These are phyloP conservation scores for Litsea cubeba DNA, from an alignment of 164 flowering plant species.

Conservation along the genomic window DNA sequence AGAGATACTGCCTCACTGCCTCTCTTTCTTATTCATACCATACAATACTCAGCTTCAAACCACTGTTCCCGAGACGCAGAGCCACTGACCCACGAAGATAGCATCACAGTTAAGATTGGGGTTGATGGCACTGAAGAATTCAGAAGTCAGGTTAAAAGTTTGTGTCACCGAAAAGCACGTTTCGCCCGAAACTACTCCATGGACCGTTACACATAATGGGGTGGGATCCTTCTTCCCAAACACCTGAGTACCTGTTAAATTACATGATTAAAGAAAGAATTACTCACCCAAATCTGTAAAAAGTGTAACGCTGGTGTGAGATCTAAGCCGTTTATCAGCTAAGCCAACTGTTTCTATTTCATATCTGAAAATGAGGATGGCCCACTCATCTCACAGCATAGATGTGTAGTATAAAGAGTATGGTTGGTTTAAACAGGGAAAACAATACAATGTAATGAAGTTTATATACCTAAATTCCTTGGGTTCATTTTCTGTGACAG, in stretches of 20 bases:
- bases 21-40: neutral
- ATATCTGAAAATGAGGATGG: neutral
- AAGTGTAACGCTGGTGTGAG: no score
- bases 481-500: no score
- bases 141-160: slow-evolving; percentile 16
- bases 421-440: no score
- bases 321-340: no score
- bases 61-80: slow-evolving; percentile 10
- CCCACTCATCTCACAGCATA: neutral
- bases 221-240: neutral
- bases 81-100: slow-evolving; percentile 25
- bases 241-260: neutral
- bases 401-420: no score
- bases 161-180: slow-evolving; percentile 18
- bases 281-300: no score
- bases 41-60: neutral
- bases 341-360: no score
- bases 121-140: slow-evolving; percentile 14
- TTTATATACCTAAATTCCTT: no score
- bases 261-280: neutral
- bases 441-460: neutral
- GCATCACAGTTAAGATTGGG: slow-evolving; percentile 19
- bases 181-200: slow-evolving; percentile 14
- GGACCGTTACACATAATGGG: slow-evolving; percentile 2
- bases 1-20: neutral